phyloP scores from a whole-genome alignment of 805 yeast genomes.

The Pichia thaimueangensis region DNA sequence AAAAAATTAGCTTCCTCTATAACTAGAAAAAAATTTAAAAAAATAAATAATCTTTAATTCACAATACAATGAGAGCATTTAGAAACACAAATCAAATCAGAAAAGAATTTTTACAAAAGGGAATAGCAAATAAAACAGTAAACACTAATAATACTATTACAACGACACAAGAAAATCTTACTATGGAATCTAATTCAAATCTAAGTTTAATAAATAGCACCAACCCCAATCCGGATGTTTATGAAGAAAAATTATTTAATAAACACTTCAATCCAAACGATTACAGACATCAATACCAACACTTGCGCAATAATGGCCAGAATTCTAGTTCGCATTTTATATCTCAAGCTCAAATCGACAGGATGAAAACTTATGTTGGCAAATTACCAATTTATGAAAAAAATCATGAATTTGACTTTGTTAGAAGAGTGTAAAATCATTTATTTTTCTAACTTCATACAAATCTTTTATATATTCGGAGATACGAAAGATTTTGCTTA shows the following conservation, averaged over 20 bases:
- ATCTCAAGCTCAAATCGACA: constrained; percentile 24
- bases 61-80: constrained; percentile 1
- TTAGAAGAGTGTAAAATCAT: no score
- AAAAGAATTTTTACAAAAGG: neutral
- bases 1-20: no score
- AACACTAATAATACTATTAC: neutral
- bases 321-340: no score
- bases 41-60: neutral
- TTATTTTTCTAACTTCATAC: no score
- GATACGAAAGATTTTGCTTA: no score
- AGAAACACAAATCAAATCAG: neutral
- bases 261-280: neutral
- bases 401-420: no score
- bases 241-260: constrained; percentile 3
- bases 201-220: no score
- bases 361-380: constrained; percentile 14
- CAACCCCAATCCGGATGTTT: constrained; percentile 8
- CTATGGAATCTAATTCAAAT: neutral
- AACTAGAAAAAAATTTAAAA: no score
- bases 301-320: neutral
- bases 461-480: no score
- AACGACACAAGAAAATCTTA: neutral
- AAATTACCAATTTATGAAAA: no score
- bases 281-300: neutral
- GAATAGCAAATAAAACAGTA: neutral